Evolutionary conservation across 2,329 filamentous ascomycete species (phyloP), one percentile per base, ranked within the genome.

Genomic region (Microdochium nivale): DNA sequence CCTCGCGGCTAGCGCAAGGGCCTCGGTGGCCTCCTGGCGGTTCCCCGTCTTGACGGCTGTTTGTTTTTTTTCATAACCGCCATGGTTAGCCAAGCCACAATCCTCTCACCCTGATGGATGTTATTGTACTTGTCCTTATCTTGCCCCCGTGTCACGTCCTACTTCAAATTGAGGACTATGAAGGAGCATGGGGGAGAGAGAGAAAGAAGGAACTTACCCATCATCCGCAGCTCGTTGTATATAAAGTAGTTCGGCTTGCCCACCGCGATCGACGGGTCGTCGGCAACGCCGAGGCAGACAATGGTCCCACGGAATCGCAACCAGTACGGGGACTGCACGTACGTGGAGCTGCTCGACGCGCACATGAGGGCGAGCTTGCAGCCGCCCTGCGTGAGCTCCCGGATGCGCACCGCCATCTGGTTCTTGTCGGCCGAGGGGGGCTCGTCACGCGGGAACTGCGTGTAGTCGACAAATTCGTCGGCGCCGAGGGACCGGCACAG

Each of bases 231-330:
- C 46, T 25, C 57, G 13, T 51, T 49, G 25, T 56, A 50, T 23
- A 59, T 55, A 19, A 59, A 55, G 10, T 33, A 37, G 10, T 54
- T 24, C 14, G 56, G 55, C 43, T 57, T 54, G n/a, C 21, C 43
- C 21, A 56, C 49, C n/a, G 44, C 51, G 3, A 55, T 47, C n/a
- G 50, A 13, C 7, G 53, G 48, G 10, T 30, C 19, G 46, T 58
- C 50, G 7, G 57, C 60, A 16, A 66, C 59, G 40, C 58, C 61
- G 7, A 67, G 57, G 44, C 61, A 61, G 3, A 63, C 62, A 1
- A 64, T 27, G 7, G 61, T 63, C 23, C 64, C 64, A 27, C 59
- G 54, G 49, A 62, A 62, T 11, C 56, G 59, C 21, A 66, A 49
- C 37, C 62, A 59, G 2, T 51, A 51, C 30, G 63, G 48, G 23